Base-by-base conservation (phyloP, 345 rosid genomes). In the Melaleuca quinquenervia region DNA sequence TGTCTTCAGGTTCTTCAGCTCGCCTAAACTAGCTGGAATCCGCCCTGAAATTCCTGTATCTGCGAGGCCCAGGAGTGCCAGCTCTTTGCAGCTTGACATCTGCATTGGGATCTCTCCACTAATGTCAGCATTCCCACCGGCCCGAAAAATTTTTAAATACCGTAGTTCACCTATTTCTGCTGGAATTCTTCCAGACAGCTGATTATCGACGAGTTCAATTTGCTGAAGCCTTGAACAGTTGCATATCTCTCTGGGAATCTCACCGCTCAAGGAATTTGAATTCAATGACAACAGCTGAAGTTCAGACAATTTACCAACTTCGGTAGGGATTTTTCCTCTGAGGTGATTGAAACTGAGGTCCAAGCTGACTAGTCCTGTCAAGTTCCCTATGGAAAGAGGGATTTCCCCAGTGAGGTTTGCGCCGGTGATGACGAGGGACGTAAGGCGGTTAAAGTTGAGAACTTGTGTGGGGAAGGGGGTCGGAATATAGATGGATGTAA, bases 261-360 rank as follows among this genome's bases (percentile, higher is more conserved):
- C 87, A 14, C 95, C 93, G 1, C 86, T 83, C 3, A 94, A 84
- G 24, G 82, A 82, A 53, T 94, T 94, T 50, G 95, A 85, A 83
- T 91, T 93, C 84, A 94, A 86, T n/a, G 91, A 86, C 52, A 94
- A 86, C 2, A 83, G 82, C 88, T 88, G 86, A 85, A 94, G 50
- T 14, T 86, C 58, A 45, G 91, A 87, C 26, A 93, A 56, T 50
- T 53, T 90, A 32, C 97, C 95, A 50, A 93, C 88, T 82, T 90
- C 93, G 27, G 86, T 84, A 6, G 97, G 97, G 82, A 93, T 89
- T 48, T 64, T 75, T 45, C 97, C 97, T 14, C 89, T 86, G 36
- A 93, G 82, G 53, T 89, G 87, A 90, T 94, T 94, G 89, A 85
- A 92, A 84, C 96, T 93, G 89, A 94, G 94, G 89, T 94, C 93